Percentiles rank a stretch among this genome's conserved stretches.
Conservation (phyloP, 352 stramenopile genomes). For the Phytopythium sindhum region DNA sequence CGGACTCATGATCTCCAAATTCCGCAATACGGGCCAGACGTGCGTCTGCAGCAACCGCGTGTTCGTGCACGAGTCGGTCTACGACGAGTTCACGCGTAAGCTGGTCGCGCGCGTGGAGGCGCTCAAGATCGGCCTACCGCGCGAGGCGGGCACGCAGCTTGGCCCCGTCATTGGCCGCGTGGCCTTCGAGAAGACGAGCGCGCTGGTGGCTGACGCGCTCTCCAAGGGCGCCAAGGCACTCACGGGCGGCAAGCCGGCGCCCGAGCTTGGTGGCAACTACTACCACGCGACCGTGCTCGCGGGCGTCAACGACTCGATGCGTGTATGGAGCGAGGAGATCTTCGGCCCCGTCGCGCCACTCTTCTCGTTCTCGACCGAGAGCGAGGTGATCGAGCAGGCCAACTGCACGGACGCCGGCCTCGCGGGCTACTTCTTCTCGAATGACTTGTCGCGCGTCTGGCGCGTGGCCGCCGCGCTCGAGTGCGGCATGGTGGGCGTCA, state of each 20-base stretch:
- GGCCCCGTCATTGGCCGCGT: conserved; percentile 94
- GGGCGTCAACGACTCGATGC: conserved; percentile 82
- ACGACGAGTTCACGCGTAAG: conserved; percentile 91
- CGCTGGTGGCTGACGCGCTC: conserved; percentile 87
- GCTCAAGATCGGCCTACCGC: conserved; percentile 89
- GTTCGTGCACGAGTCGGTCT: conserved; percentile 91
- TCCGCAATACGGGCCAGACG: conserved; percentile 88
- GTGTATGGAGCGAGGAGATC: conserved; percentile 90
- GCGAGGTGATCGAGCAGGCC: conserved; percentile 93
- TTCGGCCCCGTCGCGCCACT: conserved; percentile 96
- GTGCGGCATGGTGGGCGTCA: conserved; percentile 94
- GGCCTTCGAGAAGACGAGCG: conserved; percentile 87
- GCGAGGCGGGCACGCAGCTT: conserved; percentile 72
- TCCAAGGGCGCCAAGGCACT: conserved; percentile 88
- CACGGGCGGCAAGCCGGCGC: conserved; percentile 69
- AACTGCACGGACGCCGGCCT: conserved; percentile 93
- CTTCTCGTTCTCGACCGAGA: conserved; percentile 92
- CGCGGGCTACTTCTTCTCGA: conserved; percentile 94
- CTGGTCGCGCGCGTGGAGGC: conserved; percentile 69
- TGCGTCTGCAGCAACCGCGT: conserved; percentile 92
- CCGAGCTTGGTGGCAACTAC: conserved; percentile 79
- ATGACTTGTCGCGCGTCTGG: conserved; percentile 87
- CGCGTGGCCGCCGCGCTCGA: conserved; percentile 87
- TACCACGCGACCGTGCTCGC: conserved; percentile 94
- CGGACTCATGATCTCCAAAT: conserved; percentile 84